These are phyloP conservation scores for Solanum appendiculatum DNA, from an alignment of 257 asterid genomes.

Conservation along the genomic window DNA sequence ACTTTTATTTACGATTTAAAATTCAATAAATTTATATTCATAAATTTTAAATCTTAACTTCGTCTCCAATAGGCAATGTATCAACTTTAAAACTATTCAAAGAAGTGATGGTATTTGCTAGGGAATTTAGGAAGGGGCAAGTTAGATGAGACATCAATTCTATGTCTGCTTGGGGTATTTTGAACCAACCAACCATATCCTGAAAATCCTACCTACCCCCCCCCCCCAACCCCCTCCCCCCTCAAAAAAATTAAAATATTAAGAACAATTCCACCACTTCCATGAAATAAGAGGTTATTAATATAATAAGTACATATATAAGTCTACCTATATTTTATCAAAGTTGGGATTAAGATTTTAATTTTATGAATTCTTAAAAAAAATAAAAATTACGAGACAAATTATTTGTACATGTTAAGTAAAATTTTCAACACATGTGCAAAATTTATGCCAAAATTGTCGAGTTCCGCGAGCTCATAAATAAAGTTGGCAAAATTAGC, in stretches of 20 bases:
- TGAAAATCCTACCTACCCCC: background rate
- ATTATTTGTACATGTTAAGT: background rate
- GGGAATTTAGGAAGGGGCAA: background rate
- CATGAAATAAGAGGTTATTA: background rate
- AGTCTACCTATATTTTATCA: too few species aligned
- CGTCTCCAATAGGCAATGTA: accelerated
- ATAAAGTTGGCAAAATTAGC: background rate
- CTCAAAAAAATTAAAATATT: background rate
- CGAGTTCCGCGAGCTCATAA: background rate
- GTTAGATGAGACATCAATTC: background rate
- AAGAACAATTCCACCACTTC: background rate
- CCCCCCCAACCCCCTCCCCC: too few species aligned
- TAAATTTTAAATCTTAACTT: background rate
- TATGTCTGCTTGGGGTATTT: background rate
- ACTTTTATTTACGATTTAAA: background rate
- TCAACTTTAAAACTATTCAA: background rate
- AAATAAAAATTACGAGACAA: accelerated
- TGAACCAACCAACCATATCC: background rate
- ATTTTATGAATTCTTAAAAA: too few species aligned
- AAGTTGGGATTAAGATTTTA: too few species aligned
- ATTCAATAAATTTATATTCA: background rate
- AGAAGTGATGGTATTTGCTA: background rate
- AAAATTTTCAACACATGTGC: accelerated
- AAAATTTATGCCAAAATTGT: background rate
- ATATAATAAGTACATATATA: too few species aligned